Evolutionary conservation across 2,329 filamentous ascomycete genomes (phyloP).

Genomic region (Bimuria novae-zelandiae): DNA sequence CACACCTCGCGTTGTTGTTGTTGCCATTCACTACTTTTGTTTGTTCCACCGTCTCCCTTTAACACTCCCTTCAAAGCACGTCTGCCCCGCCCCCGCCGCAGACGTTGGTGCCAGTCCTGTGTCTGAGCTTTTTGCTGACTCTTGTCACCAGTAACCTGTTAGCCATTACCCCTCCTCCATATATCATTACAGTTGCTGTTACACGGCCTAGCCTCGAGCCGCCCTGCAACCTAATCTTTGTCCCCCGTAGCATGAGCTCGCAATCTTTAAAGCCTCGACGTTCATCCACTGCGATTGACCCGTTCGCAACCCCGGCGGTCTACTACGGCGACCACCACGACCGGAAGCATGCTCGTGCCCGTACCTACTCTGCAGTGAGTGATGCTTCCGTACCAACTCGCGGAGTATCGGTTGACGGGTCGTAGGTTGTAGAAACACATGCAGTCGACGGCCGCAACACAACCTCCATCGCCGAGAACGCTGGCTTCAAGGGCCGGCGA

Average conservation of each 20-base stretch:
- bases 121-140: conserved; percentile 2
- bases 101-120: neutral
- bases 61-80: conserved; percentile 1
- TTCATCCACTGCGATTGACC: conserved; percentile 55
- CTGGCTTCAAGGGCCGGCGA: conserved; percentile 34
- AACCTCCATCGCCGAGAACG: conserved; percentile 28
- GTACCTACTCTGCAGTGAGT: conserved; percentile 62
- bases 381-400: neutral
- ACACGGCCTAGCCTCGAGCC: conserved; percentile 11
- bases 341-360: conserved; percentile 52
- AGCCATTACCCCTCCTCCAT: conserved; percentile 15
- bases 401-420: conserved; percentile 15
- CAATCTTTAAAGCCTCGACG: conserved; percentile 44
- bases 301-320: conserved; percentile 61
- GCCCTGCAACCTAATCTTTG: conserved; percentile 18
- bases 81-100: conserved; percentile 11
- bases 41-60: neutral
- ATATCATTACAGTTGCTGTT: conserved; percentile 7
- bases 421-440: conserved; percentile 32
- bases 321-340: conserved; percentile 62
- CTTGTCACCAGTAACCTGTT: conserved; percentile 10
- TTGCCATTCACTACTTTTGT: neutral
- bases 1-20: neutral
- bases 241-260: conserved; percentile 48
- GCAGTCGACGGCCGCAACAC: conserved; percentile 35